These are phyloP conservation scores for Phytophthora uliginosa DNA, from an alignment of 352 stramenopile genomes.

Conservation along the genomic window DNA sequence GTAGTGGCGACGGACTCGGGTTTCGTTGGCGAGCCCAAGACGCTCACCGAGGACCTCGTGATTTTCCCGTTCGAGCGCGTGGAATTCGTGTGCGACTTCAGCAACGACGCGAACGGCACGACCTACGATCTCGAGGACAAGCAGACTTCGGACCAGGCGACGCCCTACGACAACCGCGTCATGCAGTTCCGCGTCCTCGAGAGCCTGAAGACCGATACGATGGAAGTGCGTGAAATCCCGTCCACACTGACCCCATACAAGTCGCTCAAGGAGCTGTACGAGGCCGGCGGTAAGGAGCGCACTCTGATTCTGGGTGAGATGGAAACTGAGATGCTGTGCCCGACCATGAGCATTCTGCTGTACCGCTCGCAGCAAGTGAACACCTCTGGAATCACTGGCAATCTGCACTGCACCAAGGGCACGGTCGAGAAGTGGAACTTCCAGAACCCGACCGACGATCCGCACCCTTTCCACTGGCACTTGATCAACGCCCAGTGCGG, in stretches of 20 bases:
- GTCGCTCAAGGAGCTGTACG: slow-evolving; percentile 63
- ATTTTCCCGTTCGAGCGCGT: slow-evolving; percentile 66
- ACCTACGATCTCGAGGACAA: slow-evolving; percentile 65
- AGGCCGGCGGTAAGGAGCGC: slow-evolving; percentile 65
- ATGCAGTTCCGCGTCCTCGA: slow-evolving; percentile 57
- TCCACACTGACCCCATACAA: slow-evolving; percentile 54
- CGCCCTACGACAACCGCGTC: slow-evolving; percentile 56
- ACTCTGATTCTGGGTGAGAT: slow-evolving; percentile 69
- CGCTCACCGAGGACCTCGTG: slow-evolving; percentile 43
- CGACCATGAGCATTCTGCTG: slow-evolving; percentile 49
- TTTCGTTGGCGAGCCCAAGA: slow-evolving; percentile 65
- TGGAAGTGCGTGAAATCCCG: slow-evolving; percentile 49
- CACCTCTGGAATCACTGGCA: slow-evolving; percentile 49
- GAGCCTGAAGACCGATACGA: slow-evolving; percentile 52
- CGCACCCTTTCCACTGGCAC: slow-evolving; percentile 87
- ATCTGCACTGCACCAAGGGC: slow-evolving; percentile 69
- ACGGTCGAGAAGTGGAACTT: slow-evolving; percentile 88
- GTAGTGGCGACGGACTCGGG: slow-evolving; percentile 72
- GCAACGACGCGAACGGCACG: slow-evolving; percentile 39
- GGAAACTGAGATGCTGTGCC: slow-evolving; percentile 54
- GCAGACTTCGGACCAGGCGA: slow-evolving; percentile 53
- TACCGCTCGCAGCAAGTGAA: slow-evolving; percentile 71
- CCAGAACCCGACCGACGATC: slow-evolving; percentile 83
- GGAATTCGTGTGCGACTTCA: slow-evolving; percentile 76
- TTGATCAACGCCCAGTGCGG: slow-evolving; percentile 82